phyloP scores from a whole-genome alignment of 2,329 filamentous ascomycete species.

The Volutella citrinella region DNA sequence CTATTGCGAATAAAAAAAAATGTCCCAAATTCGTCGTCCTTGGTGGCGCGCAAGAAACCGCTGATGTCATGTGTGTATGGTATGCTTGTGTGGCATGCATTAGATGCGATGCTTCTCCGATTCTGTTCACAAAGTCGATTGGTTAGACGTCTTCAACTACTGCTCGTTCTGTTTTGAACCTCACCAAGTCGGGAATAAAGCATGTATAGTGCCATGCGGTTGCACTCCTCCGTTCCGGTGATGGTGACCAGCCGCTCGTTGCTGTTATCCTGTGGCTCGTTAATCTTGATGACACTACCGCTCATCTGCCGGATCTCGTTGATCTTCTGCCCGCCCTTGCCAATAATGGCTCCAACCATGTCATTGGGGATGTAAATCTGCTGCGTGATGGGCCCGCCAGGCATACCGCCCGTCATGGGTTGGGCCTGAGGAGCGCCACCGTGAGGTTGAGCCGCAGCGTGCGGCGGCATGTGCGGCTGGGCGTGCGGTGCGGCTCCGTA shows the following conservation, averaged over 20 bases:
- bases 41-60: constrained; percentile 10
- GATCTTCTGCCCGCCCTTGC: constrained; percentile 98
- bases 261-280: constrained; percentile 98
- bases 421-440: constrained; percentile 71
- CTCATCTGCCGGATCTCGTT: constrained; percentile 97
- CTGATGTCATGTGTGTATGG: constrained; percentile 15
- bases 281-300: constrained; percentile 99
- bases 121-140: constrained; percentile 29
- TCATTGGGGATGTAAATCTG: constrained; percentile 99
- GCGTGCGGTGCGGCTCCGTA: constrained; percentile 78
- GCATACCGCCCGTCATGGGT: constrained; percentile 66
- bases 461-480: constrained; percentile 67
- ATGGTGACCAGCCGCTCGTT: constrained; percentile 97
- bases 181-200: constrained; percentile 94
- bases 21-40: constrained; percentile 6
- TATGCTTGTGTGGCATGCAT: no score
- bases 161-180: constrained; percentile 31
- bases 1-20: constrained; percentile 8
- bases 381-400: constrained; percentile 73
- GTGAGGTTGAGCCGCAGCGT: constrained; percentile 51
- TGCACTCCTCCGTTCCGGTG: constrained; percentile 95
- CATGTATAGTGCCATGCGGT: constrained; percentile 99
- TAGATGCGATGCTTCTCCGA: constrained; percentile 45
- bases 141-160: constrained; percentile 28
- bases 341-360: constrained; percentile 99